Base-by-base conservation (phyloP, 140 eudicot genomes). In the Bidens hawaiensis region DNA sequence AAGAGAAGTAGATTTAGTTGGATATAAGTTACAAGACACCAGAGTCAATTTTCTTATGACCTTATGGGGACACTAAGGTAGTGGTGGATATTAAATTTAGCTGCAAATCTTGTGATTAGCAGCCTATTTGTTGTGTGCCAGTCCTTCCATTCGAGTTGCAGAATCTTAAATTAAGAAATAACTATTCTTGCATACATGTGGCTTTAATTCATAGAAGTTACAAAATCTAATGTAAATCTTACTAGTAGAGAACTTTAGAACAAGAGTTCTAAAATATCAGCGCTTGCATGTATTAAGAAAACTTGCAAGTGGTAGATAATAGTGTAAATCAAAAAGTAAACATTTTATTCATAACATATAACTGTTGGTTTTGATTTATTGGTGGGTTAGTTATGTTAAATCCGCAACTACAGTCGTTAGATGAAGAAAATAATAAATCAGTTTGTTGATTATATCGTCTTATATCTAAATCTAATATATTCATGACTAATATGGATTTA, bases 51-150 rank as follows among this genome's bases (percentile, higher is more conserved):
- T 57, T 33, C 15, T 57, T 31, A 57, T 31, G 22, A 57, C 24
- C 26, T 57, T 16, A 57, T 3, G 14, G 31, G 46, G 27, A 51
- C 55, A 48, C 17, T 21, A 22, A 23, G 31, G 64, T 6, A 4
- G 50, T 15, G 11, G 11, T 15, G 50, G 64, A 12, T 6, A 57
- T 57, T 21, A 57, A 57, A 38, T 57, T 16, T 57, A 16, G 64
- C 42, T 17, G 9, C 64, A 57, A 17, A 31, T 57, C 26, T 57
- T 17, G 28, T 57, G 17, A 57, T 57, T 57, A 52, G 60, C 18
- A 13, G 34, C 34, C 34, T 24, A 21, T 52, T 52, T 52, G 60
- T 14, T 13, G 36, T 52, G 51, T 45, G 55, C 0, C 11, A 52
- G 36, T 52, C 36, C 60, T 52, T 52, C 13, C 34, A 25, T 52